Evolutionary conservation across 1,284 basidiomycete genomes (phyloP).

Genomic region (Inonotus obliquus): DNA sequence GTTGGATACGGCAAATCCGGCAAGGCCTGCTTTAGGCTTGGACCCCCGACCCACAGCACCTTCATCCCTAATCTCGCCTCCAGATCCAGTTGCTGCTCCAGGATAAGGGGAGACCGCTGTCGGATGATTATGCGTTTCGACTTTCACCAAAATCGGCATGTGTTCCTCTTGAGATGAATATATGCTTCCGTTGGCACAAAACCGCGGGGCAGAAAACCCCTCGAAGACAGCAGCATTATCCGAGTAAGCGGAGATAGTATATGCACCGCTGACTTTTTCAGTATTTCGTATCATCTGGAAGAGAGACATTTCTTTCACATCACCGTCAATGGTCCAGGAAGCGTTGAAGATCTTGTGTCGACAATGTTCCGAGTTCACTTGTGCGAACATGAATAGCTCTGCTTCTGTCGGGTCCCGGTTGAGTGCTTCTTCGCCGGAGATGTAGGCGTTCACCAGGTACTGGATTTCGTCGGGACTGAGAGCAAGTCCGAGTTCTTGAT

Average conservation of each 20-base stretch:
- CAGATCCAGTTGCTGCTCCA: constrained; percentile 95
- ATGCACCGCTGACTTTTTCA: constrained; percentile 68
- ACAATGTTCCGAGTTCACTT: constrained; percentile 99
- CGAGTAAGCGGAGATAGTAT: constrained; percentile 95
- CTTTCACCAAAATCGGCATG: constrained; percentile 95
- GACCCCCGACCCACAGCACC: constrained; percentile 94
- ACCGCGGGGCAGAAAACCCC: constrained; percentile 78
- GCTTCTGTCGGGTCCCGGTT: constrained; percentile 90
- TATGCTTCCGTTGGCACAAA: constrained; percentile 53
- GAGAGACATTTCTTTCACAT: constrained; percentile 69
- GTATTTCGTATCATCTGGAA: constrained; percentile 99
- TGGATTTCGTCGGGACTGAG: constrained; percentile 88
- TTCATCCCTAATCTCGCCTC: constrained; percentile 98
- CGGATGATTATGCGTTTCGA: constrained; percentile 99
- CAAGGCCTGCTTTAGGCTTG: constrained; percentile 92
- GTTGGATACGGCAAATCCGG: constrained; percentile 95
- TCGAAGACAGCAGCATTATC: constrained; percentile 97
- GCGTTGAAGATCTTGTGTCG: constrained; percentile 99
- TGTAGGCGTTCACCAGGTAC: constrained; percentile 89
- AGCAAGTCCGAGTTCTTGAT: constrained; percentile 85
- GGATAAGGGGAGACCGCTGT: constrained; percentile 98
- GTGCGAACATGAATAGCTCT: constrained; percentile 99
- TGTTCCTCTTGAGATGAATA: constrained; percentile 63
- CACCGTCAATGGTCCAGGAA: constrained; percentile 85
- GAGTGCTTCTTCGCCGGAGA: constrained; percentile 59